Evolutionary conservation across 2,329 filamentous ascomycete species (phyloP).

Genomic region (Fulvia fulva): DNA sequence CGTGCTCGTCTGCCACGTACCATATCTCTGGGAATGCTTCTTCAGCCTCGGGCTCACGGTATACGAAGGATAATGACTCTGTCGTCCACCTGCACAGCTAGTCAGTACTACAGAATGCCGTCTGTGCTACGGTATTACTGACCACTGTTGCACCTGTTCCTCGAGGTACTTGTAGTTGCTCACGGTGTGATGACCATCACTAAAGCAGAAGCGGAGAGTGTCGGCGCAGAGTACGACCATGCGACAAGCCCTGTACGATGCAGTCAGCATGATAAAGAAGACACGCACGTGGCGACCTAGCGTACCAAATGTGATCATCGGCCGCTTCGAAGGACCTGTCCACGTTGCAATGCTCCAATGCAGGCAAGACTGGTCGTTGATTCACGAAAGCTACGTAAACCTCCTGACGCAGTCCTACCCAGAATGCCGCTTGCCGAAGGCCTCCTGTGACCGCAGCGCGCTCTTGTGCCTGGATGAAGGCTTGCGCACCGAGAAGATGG

Average conservation of each 20-base stretch:
- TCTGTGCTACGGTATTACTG: background rate
- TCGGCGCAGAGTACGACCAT: slow-evolving; percentile 61
- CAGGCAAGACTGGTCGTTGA: slow-evolving; percentile 48
- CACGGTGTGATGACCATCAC: slow-evolving; percentile 34
- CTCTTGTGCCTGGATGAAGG: slow-evolving; percentile 35
- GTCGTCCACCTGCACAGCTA: slow-evolving; percentile 43
- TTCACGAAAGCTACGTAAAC: slow-evolving; percentile 51
- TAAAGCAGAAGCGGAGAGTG: slow-evolving; percentile 61
- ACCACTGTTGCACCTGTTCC: slow-evolving; percentile 36
- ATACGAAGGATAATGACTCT: slow-evolving; percentile 51
- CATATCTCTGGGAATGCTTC: slow-evolving; percentile 56
- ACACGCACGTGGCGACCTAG: background rate
- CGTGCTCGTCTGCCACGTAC: slow-evolving; percentile 55
- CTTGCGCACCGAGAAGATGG: slow-evolving; percentile 33
- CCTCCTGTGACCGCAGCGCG: slow-evolving; percentile 34
- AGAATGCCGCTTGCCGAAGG: slow-evolving; percentile 49
- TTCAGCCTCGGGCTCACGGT: slow-evolving; percentile 37
- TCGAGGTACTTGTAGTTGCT: slow-evolving; percentile 44
- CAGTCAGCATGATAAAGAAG: slow-evolving; percentile 1
- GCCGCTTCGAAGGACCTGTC: slow-evolving; percentile 48
- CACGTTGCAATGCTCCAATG: slow-evolving; percentile 49
- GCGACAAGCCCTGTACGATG: slow-evolving; percentile 49
- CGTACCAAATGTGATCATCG: slow-evolving; percentile 49
- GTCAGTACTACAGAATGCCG: background rate
- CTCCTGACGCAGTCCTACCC: slow-evolving; percentile 56